Conservation (phyloP, 2,329 filamentous ascomycete genomes). For the Penicillium nordicum region DNA sequence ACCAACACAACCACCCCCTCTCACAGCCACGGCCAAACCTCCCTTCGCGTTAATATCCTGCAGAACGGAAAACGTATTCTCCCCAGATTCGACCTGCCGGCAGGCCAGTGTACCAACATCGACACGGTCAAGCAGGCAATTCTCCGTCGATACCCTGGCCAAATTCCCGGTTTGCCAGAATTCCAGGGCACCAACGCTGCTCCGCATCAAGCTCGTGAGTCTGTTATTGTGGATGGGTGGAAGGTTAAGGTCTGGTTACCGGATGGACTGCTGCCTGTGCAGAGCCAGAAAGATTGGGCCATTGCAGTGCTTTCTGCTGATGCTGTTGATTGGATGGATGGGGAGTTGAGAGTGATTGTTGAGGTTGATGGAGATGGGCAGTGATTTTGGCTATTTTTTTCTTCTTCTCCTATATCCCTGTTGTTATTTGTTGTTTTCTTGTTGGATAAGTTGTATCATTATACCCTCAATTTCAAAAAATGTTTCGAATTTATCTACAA, state of each 20-base stretch:
- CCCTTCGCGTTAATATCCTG: slow-evolving; percentile 39
- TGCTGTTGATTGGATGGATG: slow-evolving; percentile 49
- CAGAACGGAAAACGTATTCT: slow-evolving; percentile 40
- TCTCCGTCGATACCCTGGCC: slow-evolving; percentile 30
- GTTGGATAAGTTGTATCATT: neutral
- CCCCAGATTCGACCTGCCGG: slow-evolving; percentile 37
- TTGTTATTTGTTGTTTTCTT: slow-evolving; percentile 1
- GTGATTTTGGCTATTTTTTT: neutral
- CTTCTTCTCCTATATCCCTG: neutral
- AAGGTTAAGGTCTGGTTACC: slow-evolving; percentile 42
- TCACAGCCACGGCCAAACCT: slow-evolving; percentile 22
- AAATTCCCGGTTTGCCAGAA: slow-evolving; percentile 26
- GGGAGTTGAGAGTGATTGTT: slow-evolving; percentile 42
- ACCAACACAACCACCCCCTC: slow-evolving; percentile 1
- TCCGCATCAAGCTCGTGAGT: slow-evolving; percentile 19
- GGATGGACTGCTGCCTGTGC: slow-evolving; percentile 39
- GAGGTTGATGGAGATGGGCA: slow-evolving; percentile 28
- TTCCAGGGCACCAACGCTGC: slow-evolving; percentile 11
- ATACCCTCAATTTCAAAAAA: neutral
- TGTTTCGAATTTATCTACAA: neutral
- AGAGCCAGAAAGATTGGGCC: slow-evolving; percentile 44
- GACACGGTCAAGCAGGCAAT: slow-evolving; percentile 32
- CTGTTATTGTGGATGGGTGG: slow-evolving; percentile 25
- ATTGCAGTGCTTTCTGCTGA: slow-evolving; percentile 43
- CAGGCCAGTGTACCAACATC: slow-evolving; percentile 35